Evolutionary conservation across 2,329 filamentous ascomycete genomes (phyloP).

Genomic region (Ceratocystis alfenasii): DNA sequence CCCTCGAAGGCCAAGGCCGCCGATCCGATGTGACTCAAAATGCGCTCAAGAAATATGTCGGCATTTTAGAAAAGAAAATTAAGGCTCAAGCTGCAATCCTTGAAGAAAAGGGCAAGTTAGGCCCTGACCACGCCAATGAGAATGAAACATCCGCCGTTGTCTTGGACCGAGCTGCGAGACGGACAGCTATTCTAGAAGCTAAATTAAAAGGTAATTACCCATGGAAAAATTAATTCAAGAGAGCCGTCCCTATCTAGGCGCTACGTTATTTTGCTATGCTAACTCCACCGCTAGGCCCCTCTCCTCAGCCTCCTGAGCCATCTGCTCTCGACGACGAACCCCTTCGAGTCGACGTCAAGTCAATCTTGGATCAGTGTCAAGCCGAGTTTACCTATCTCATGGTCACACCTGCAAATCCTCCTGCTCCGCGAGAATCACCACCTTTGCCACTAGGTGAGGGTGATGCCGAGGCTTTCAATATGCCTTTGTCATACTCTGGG

Average conservation of each 20-base stretch:
- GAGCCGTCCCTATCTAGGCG: background rate
- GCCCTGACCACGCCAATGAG: constrained; percentile 35
- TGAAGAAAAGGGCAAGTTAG: constrained; percentile 45
- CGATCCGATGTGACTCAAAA: constrained; percentile 82
- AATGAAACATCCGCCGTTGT: constrained; percentile 33
- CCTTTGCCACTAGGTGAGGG: constrained; percentile 33
- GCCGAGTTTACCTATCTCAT: constrained; percentile 56
- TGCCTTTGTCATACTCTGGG: constrained; percentile 32
- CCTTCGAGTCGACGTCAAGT: constrained; percentile 43
- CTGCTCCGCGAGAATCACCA: constrained; percentile 51
- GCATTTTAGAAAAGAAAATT: constrained; percentile 77
- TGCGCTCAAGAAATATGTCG: constrained; percentile 78
- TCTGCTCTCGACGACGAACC: constrained; percentile 37
- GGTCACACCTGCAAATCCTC: constrained; percentile 54
- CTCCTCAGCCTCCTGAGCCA: constrained; percentile 28
- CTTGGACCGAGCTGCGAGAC: constrained; percentile 39
- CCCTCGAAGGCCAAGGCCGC: constrained; percentile 77
- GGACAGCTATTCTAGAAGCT: constrained; percentile 41
- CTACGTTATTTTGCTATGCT: background rate
- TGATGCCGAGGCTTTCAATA: constrained; percentile 35
- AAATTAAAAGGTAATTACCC: constrained; percentile 39
- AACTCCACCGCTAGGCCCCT: constrained; percentile 19
- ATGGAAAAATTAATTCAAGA: background rate
- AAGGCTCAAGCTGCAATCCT: constrained; percentile 57
- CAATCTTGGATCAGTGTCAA: constrained; percentile 52